Conservation (phyloP, 2,329 filamentous ascomycete genomes). For the Leptographium galeiforme region DNA sequence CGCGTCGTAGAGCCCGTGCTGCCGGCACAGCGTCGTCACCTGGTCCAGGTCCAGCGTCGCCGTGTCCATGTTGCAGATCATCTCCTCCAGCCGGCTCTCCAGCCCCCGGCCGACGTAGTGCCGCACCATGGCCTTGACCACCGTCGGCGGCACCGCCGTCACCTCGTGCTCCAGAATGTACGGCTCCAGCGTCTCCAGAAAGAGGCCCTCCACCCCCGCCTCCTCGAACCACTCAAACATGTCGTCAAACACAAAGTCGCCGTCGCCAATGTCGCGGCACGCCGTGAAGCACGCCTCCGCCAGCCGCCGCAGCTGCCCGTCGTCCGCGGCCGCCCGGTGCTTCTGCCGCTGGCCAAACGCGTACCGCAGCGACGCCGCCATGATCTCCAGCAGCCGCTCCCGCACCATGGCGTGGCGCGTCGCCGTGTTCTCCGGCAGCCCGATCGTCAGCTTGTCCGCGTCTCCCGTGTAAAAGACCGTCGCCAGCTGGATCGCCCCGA, state of each 20-base stretch:
- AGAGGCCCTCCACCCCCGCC: conserved; percentile 55
- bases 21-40: conserved; percentile 78
- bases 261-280: conserved; percentile 63
- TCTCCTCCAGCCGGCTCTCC: conserved; percentile 73
- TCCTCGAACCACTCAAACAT: conserved; percentile 87
- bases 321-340: conserved; percentile 27
- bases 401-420: conserved; percentile 69
- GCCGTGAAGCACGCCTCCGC: conserved; percentile 74
- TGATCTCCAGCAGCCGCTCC: conserved; percentile 85
- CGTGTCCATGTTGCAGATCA: conserved; percentile 87
- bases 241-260: conserved; percentile 79
- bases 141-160: conserved; percentile 60
- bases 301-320: conserved; percentile 58
- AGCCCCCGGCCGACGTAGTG: conserved; percentile 67
- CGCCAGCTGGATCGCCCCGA: conserved; percentile 78
- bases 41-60: conserved; percentile 88
- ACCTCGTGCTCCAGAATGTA: conserved; percentile 73
- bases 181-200: conserved; percentile 77
- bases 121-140: conserved; percentile 74
- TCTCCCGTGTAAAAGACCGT: conserved; percentile 86
- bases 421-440: conserved; percentile 69
- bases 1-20: conserved; percentile 85
- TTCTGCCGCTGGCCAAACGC: conserved; percentile 56
- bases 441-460: conserved; percentile 87
- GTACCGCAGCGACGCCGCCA: conserved; percentile 81